Conservation (phyloP, 73 alveolate species). For the Urostyla sp. region DNA sequence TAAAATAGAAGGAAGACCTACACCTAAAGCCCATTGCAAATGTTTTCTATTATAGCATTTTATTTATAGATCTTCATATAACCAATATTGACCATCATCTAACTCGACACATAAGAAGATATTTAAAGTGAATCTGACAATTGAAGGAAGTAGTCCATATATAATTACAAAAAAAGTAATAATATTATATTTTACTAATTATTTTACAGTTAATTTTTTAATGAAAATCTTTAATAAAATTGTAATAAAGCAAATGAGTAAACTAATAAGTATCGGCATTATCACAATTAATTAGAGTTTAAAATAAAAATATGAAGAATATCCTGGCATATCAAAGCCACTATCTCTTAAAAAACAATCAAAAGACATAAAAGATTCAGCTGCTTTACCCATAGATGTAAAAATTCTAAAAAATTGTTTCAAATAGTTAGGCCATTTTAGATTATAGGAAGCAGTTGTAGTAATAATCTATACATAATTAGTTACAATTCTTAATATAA, state of each 20-base stretch:
- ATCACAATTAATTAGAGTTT: background rate
- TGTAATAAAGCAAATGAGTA: background rate
- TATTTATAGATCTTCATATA: slow-evolving; percentile 9
- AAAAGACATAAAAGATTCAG: slow-evolving; percentile 6
- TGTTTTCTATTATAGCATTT: slow-evolving; percentile 27
- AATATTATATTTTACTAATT: background rate
- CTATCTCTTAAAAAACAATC: slow-evolving; percentile 14
- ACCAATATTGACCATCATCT: slow-evolving; percentile 23
- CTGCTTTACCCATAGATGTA: background rate
- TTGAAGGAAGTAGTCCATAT: slow-evolving; percentile 32
- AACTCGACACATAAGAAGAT: slow-evolving; percentile 17
- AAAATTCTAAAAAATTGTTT: background rate
- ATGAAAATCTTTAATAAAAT: background rate
- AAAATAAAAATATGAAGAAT: slow-evolving; percentile 9
- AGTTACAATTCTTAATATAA: background rate
- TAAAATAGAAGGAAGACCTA: slow-evolving; percentile 33
- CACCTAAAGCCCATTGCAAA: slow-evolving; percentile 10
- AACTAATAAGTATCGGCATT: background rate
- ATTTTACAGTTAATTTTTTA: background rate
- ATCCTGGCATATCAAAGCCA: background rate
- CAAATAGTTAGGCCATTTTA: slow-evolving; percentile 8
- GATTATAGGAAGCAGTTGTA: background rate
- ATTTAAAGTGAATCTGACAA: background rate
- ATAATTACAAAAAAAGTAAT: slow-evolving; percentile 11
- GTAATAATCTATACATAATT: slow-evolving; percentile 2